Percentiles rank a stretch among this genome's conserved stretches.
phyloP scores from a whole-genome alignment of 2,329 filamentous ascomycete genomes.

The Ramichloridium luteum region DNA sequence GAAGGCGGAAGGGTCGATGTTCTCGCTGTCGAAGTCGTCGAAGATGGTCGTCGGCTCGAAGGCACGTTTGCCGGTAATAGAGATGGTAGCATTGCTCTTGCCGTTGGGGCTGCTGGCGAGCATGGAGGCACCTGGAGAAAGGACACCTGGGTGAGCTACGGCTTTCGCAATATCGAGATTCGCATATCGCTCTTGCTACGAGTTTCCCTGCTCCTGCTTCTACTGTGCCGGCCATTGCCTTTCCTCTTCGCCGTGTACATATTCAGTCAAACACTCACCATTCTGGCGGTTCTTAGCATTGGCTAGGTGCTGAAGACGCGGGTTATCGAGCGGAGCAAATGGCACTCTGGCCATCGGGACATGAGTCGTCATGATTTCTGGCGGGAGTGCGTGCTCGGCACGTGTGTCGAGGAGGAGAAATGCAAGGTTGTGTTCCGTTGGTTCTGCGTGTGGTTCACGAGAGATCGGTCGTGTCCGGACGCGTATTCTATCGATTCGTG shows the following conservation, averaged over 20 bases:
- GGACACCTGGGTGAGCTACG: slow-evolving; percentile 5
- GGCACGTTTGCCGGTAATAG: slow-evolving; percentile 35
- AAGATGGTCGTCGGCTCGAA: slow-evolving; percentile 29
- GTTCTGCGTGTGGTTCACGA: no score
- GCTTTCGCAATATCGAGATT: no score
- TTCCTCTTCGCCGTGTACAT: slow-evolving; percentile 1
- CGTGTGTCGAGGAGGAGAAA: no score
- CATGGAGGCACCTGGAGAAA: no score
- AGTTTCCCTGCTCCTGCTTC: no score
- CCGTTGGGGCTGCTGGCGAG: slow-evolving; percentile 17
- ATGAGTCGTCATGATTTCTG: slow-evolving; percentile 23
- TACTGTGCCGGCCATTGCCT: no score
- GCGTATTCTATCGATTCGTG: no score
- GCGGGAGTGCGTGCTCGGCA: no score
- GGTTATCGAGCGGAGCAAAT: slow-evolving; percentile 59
- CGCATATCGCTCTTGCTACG: no score
- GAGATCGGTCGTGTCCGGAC: no score
- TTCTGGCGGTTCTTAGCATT: slow-evolving; percentile 68
- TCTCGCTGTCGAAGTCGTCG: slow-evolving; percentile 43
- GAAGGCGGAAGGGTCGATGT: slow-evolving; percentile 43
- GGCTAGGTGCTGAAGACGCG: slow-evolving; percentile 58
- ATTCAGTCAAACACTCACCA: slow-evolving; percentile 29
- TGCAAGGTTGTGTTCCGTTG: no score
- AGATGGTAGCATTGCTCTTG: slow-evolving; percentile 24
- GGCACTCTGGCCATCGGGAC: slow-evolving; percentile 46